Evolutionary conservation across 208 protist species (phyloP).

Genomic region (Crithidia acanthocephali): DNA sequence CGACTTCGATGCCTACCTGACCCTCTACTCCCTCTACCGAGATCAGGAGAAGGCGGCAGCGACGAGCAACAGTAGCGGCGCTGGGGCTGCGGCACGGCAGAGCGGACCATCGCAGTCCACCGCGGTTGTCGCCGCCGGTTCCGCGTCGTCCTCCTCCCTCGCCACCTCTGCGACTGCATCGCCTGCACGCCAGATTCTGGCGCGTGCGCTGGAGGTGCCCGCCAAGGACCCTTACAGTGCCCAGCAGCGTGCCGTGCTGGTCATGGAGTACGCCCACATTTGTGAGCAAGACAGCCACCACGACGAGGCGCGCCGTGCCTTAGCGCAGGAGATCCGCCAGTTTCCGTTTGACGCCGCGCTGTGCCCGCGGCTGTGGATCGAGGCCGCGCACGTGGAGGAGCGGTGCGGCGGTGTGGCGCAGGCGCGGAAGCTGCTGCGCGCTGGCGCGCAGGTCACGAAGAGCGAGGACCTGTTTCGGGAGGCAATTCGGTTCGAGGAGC

Average conservation of each 20-base stretch:
- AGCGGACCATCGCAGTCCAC: not conserved
- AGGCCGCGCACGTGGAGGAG: constrained; percentile 79
- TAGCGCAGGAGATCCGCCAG: constrained; percentile 60
- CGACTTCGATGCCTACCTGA: constrained; percentile 77
- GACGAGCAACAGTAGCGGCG: not conserved
- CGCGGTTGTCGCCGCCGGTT: not conserved
- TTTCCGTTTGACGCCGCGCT: constrained; percentile 74
- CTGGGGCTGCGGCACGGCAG: too few relatives aligned
- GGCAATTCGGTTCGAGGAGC: constrained; percentile 50
- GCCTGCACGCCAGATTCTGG: constrained; percentile 23
- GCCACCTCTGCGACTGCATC: not conserved
- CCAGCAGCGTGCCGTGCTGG: constrained; percentile 74
- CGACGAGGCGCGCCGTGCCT: constrained; percentile 47
- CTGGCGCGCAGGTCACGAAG: constrained; percentile 56
- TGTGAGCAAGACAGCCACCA: constrained; percentile 35
- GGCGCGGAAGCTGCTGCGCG: constrained; percentile 66
- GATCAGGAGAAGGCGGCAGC: constrained; percentile 35
- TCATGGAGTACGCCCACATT: constrained; percentile 71
- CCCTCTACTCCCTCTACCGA: constrained; percentile 71
- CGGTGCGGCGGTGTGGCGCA: constrained; percentile 53
- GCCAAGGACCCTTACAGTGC: constrained; percentile 37
- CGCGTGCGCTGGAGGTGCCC: constrained; percentile 32
- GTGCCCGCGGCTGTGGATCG: constrained; percentile 78
- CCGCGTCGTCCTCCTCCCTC: not conserved
- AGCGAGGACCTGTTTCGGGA: constrained; percentile 42